Conservation (phyloP, 2,329 filamentous ascomycete genomes). For the Parasarocladium wereldwijsianum region DNA sequence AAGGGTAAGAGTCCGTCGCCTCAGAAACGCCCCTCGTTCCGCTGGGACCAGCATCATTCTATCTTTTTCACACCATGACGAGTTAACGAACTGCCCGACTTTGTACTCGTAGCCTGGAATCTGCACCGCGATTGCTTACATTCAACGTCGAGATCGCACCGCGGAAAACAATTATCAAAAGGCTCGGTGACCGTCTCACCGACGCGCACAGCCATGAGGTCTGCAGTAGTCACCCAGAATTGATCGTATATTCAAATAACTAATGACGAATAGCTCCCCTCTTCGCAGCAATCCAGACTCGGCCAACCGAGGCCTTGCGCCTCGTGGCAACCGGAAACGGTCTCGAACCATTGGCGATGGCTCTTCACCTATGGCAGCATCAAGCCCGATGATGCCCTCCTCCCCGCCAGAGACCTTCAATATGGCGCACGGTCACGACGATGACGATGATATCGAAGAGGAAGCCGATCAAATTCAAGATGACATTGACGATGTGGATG, state of each 20-base stretch:
- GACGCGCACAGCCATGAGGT: too few relatives aligned
- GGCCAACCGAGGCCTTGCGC: slow-evolving; percentile 58
- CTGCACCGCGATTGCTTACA: too few relatives aligned
- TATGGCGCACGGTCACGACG: slow-evolving; percentile 52
- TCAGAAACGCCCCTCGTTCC: slow-evolving; percentile 4
- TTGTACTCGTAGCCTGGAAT: too few relatives aligned
- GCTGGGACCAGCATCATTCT: not conserved
- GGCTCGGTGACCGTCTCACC: too few relatives aligned
- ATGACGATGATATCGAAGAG: slow-evolving; percentile 52
- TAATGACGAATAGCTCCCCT: slow-evolving; percentile 69
- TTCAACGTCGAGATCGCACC: too few relatives aligned
- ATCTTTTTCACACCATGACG: not conserved
- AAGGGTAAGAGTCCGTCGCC: not conserved
- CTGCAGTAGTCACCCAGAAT: too few relatives aligned
- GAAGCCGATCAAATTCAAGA: slow-evolving; percentile 59
- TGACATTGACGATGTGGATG: slow-evolving; percentile 64
- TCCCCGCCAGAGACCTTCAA: slow-evolving; percentile 45
- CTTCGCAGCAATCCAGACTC: slow-evolving; percentile 68
- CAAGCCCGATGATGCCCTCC: slow-evolving; percentile 51
- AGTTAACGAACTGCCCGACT: slow-evolving; percentile 3
- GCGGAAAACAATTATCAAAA: too few relatives aligned
- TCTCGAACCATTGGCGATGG: slow-evolving; percentile 37
- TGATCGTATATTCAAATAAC: too few relatives aligned
- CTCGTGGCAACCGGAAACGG: slow-evolving; percentile 38
- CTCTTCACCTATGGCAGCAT: slow-evolving; percentile 33